Evolutionary conservation across 768 basidiomycete species (phyloP), one percentile per base, ranked within the genome.

Genomic region (Thelephora aurantiotincta): DNA sequence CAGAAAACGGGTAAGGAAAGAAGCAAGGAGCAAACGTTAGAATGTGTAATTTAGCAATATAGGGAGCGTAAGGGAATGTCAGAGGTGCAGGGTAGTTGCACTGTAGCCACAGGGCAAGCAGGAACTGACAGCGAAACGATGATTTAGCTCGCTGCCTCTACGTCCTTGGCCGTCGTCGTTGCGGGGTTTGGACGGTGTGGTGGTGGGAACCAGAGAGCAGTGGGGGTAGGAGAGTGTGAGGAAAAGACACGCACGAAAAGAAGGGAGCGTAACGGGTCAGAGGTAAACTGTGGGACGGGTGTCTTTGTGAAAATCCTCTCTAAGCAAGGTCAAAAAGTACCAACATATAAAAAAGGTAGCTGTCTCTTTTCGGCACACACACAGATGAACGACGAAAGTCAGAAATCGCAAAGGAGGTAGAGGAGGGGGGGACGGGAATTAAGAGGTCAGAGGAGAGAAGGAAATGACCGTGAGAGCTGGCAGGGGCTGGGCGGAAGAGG

Each of bases 21-120:
- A 62, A 63, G 55, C 60, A 50, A 65, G 65, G 70, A 69, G 65
- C 60, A 67, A 67, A 68, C 63, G 71, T 73, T 70, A 77, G 74
- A 68, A 72, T 70, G 68, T 64, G 71, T 71, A 72, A 63, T 57
- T 58, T 44, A 49, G 49, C 54, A 47, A 52, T 11, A 18, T 45
- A 55, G 54, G n/a, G 55, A 56, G 55, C 35, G 55, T 56, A 53
- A 45, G 44, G 18, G 38, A 11, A 22, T 41, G 6, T 41, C 22
- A 7, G 38, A 14, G 26, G 26, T 30, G 26, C 9, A 30, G 26
- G 26, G 9, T 9, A 30, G 26, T 30, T 9, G 26, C 26, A 9
- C 26, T 30, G 9, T 30, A 30, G 26, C 9, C 9, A 30, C 26
- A 30, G 26, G 26, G 26, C 26, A 30, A 41, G 38, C 14, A 41